phyloP scores from a whole-genome alignment of 129 eudicot species.

The Tagetes erecta region DNA sequence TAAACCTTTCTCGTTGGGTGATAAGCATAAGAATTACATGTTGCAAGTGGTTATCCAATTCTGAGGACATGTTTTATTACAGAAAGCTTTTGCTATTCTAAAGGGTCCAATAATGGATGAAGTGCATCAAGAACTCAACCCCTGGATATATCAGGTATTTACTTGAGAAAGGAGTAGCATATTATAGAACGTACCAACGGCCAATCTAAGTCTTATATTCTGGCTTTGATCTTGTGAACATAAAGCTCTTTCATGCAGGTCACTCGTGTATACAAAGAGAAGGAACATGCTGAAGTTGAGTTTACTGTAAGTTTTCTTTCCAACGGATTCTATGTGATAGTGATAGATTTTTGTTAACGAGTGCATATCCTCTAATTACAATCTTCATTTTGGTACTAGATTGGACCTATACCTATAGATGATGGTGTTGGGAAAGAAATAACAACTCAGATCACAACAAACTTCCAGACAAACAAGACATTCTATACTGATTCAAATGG shows the following conservation, averaged over 20 bases:
- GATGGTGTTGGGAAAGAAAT: conserved; percentile 94
- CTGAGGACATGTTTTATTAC: conserved; percentile 26
- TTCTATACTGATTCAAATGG: conserved; percentile 94
- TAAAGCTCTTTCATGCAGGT: conserved; percentile 49
- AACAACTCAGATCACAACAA: conserved; percentile 62
- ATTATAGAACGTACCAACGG: conserved; percentile 3
- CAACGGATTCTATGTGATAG: conserved; percentile 5
- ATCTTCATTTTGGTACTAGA: conserved; percentile 43
- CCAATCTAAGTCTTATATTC: conserved; percentile 10
- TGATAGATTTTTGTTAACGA: not conserved
- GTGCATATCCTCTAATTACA: conserved; percentile 16
- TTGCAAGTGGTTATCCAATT: conserved; percentile 17
- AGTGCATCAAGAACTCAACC: conserved; percentile 74
- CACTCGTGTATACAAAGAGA: conserved; percentile 87
- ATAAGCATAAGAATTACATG: conserved; percentile 12
- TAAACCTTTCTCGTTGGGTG: conserved; percentile 29
- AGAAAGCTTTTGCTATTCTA: conserved; percentile 58
- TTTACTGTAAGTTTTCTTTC: conserved; percentile 59
- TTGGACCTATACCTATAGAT: conserved; percentile 95
- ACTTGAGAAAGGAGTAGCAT: conserved; percentile 9
- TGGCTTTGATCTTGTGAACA: conserved; percentile 19
- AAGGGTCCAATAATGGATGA: conserved; percentile 88
- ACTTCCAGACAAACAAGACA: conserved; percentile 69
- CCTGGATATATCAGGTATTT: conserved; percentile 86
- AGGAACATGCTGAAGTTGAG: conserved; percentile 93